phyloP scores from a whole-genome alignment of 768 basidiomycete genomes.

The Phaeotremella fagi region DNA sequence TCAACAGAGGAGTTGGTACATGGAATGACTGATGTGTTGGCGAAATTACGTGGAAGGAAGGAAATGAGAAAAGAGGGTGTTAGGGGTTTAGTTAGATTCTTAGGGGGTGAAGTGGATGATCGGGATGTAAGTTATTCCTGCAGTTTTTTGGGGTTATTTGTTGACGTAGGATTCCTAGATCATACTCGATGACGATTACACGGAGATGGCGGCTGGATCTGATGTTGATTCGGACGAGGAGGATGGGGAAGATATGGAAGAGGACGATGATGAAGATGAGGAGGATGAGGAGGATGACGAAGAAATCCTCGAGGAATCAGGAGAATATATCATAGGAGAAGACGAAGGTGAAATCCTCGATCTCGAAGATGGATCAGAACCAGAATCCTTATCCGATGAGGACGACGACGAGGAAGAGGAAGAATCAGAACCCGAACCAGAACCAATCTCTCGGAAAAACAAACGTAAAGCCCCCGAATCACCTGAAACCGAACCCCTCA shows the following conservation, averaged over 20 bases:
- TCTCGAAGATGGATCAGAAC: slow-evolving; percentile 42
- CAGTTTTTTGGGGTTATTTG: slow-evolving; percentile 7
- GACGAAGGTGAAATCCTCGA: slow-evolving; percentile 32
- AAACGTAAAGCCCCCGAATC: slow-evolving; percentile 28
- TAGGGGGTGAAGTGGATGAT: slow-evolving; percentile 49
- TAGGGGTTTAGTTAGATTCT: slow-evolving; percentile 60
- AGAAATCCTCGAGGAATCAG: slow-evolving; percentile 15
- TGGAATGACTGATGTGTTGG: slow-evolving; percentile 55
- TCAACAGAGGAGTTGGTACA: slow-evolving; percentile 50
- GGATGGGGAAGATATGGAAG: slow-evolving; percentile 33
- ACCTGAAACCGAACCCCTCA: too few relatives aligned
- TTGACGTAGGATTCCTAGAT: slow-evolving; percentile 46
- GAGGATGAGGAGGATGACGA: slow-evolving; percentile 52
- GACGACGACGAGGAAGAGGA: slow-evolving; percentile 33
- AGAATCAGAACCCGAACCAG: slow-evolving; percentile 16
- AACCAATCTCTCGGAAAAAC: slow-evolving; percentile 14
- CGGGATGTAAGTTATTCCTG: slow-evolving; percentile 52
- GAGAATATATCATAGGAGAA: slow-evolving; percentile 28
- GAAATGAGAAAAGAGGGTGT: slow-evolving; percentile 59
- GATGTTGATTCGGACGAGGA: slow-evolving; percentile 48
- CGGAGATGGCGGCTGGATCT: slow-evolving; percentile 49
- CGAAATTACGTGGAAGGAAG: slow-evolving; percentile 56
- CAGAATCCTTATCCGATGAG: slow-evolving; percentile 51
- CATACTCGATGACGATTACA: slow-evolving; percentile 51
- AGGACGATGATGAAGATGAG: slow-evolving; percentile 42